A percentile compares a stretch with the other conserved stretches of the same genome.
phyloP scores from a whole-genome alignment of 495 filamentous ascomycete species.

The Neurospora sp. region DNA sequence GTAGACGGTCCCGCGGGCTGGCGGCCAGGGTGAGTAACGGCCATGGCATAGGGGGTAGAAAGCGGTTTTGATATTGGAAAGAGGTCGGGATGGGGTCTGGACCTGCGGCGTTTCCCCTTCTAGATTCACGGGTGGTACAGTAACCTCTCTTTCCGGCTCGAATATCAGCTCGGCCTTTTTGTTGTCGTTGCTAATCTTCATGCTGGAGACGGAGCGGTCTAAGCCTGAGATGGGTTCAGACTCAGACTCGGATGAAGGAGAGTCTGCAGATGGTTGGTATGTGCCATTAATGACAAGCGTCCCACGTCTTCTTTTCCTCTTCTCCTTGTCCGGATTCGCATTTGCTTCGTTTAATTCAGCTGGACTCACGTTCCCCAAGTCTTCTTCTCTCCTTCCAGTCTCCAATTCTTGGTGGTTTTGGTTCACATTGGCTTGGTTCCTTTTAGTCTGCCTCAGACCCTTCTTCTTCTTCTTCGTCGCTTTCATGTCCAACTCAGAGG shows the following conservation, averaged over 20 bases:
- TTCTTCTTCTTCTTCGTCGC: not conserved
- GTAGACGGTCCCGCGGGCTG: not conserved
- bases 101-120: not conserved
- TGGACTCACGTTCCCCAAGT: no score
- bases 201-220: not conserved
- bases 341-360: not conserved
- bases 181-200: not conserved
- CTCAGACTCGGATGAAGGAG: not conserved
- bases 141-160: not conserved
- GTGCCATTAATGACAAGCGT: not conserved
- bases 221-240: not conserved
- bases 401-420: no score
- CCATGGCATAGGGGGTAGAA: not conserved
- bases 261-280: not conserved
- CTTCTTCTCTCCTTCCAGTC: no score
- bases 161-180: not conserved
- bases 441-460: no score
- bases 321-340: no score
- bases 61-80: not conserved
- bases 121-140: not conserved
- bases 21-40: not conserved
- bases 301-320: no score
- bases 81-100: not conserved
- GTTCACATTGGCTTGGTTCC: no score
- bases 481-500: not conserved